Percentiles rank a stretch among this genome's conserved stretches.
phyloP scores from a whole-genome alignment of 345 rosid species.

The Gossypium australe region DNA sequence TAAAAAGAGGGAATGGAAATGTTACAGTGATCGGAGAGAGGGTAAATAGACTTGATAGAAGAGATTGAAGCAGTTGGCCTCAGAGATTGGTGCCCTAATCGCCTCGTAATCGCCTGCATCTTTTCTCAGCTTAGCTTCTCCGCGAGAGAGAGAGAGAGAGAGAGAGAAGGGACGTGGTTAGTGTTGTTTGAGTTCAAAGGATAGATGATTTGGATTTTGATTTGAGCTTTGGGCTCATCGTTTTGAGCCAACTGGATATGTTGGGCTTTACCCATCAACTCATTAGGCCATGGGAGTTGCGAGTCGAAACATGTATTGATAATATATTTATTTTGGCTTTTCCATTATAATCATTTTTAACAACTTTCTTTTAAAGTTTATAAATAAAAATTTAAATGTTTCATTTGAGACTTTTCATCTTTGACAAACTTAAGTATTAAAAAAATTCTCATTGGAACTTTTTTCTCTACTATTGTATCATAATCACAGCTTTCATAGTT shows the following conservation, averaged over 20 bases:
- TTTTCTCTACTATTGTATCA: too few relatives aligned
- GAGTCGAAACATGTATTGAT: too few relatives aligned
- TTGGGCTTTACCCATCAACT: neutral
- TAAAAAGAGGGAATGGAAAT: neutral
- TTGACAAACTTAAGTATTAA: too few relatives aligned
- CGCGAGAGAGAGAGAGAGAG: neutral
- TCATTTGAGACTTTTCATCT: too few relatives aligned
- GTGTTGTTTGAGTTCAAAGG: neutral
- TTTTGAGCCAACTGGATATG: neutral
- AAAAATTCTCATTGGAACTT: too few relatives aligned
- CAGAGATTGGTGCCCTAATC: constrained; percentile 50
- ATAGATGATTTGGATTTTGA: neutral
- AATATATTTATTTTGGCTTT: too few relatives aligned
- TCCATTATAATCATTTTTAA: too few relatives aligned
- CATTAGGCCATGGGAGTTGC: neutral
- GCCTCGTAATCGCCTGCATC: constrained; percentile 75
- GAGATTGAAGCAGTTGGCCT: constrained; percentile 39
- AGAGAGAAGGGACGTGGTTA: constrained; percentile 4
- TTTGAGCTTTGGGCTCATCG: neutral
- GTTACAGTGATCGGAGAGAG: constrained; percentile 53
- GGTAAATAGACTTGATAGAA: constrained; percentile 46
- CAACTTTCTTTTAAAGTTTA: too few relatives aligned
- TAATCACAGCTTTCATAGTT: too few relatives aligned
- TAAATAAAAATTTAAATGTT: too few relatives aligned
- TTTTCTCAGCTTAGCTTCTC: constrained; percentile 15